A percentile compares a stretch with the other conserved stretches of the same genome.
phyloP scores from a whole-genome alignment of 768 basidiomycete genomes.

The Porpolomopsis calyptriformis region DNA sequence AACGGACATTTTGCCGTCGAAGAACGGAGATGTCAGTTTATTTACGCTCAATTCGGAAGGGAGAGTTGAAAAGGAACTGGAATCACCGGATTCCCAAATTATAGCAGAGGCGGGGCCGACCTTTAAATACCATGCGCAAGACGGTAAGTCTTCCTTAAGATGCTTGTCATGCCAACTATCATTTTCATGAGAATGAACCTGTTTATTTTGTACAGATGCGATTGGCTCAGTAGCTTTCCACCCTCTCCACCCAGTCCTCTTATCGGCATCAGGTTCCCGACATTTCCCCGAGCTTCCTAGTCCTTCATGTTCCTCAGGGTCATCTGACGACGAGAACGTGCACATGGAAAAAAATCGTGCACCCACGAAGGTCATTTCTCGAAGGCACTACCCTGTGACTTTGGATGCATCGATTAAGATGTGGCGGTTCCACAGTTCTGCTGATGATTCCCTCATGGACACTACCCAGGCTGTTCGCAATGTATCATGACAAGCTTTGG shows the following conservation, averaged over 20 bases:
- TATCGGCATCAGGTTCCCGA: constrained; percentile 72
- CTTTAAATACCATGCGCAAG: constrained; percentile 41
- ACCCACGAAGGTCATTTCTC: no score
- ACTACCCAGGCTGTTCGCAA: no score
- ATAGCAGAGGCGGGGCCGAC: constrained; percentile 17
- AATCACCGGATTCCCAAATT: constrained; percentile 1
- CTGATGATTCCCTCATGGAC: no score
- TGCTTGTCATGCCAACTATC: no score
- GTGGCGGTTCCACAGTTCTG: no score
- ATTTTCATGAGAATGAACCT: neutral
- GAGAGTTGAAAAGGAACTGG: constrained; percentile 6
- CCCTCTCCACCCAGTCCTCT: constrained; percentile 43
- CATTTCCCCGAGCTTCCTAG: constrained; percentile 35
- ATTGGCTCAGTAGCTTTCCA: constrained; percentile 68
- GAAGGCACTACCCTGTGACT: constrained; percentile 8
- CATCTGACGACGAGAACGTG: constrained; percentile 10
- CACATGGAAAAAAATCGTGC: neutral
- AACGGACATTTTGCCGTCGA: neutral
- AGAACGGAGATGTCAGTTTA: constrained; percentile 51
- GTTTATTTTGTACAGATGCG: constrained; percentile 41
- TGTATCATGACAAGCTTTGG: no score
- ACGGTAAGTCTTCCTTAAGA: constrained; percentile 35
- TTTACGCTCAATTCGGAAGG: constrained; percentile 37
- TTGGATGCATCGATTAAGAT: constrained; percentile 14
- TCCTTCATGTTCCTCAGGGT: constrained; percentile 19